Base-by-base conservation (phyloP, 208 protist species). In the Trypanosomatidae sp. region DNA sequence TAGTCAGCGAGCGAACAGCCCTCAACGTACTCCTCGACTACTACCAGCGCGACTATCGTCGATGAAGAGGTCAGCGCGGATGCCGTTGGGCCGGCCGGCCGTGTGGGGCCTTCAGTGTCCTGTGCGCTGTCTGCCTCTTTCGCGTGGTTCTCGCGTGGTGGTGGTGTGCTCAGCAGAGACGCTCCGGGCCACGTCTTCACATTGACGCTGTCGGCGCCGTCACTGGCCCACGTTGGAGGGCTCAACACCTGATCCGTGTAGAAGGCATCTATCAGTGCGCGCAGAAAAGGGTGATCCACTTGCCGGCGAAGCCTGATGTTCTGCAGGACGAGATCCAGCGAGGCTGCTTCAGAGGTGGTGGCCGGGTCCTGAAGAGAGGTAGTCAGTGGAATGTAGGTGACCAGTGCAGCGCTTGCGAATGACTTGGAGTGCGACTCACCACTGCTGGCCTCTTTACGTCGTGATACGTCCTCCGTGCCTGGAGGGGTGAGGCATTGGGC, bases 1-100 rank as follows among this genome's bases (percentile, higher is more conserved):
- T 80, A 80, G 30, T 80, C 70, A 25, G 70, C 69, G 17, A 80
- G 66, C 22, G 76, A 72, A 28, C 70, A 80, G 28, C 76, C 76
- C n/a, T 72, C 65, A 2, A 71, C 17, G 28, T 73, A 76, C 46
- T 80, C 76, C 19, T 80, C 76, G 0, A 80, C 50, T 2, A 80
- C 22, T 3, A 80, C 70, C 0, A 80, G 70, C 1, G 76, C 76
- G 0, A 64, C 66, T 15, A 30, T 41, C 7, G 58, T 2, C 3
- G 25, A 1, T 3, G 58, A 10, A 49, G 46, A 25, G 59, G n/a
- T n/a, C 28, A 62, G 25, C 3, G 52, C 13, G 9, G 17, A 19
- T 39, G 15, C 25, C 12, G 53, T 17, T 30, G 47, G 8, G 28
- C 25, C 25, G 12, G 15, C 28, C 9, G 10, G 25, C 22, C 22